Percentiles rank a stretch among this genome's conserved stretches.
phyloP scores from a whole-genome alignment of 2,329 filamentous ascomycete genomes.

The Aspergillus glaucus region DNA sequence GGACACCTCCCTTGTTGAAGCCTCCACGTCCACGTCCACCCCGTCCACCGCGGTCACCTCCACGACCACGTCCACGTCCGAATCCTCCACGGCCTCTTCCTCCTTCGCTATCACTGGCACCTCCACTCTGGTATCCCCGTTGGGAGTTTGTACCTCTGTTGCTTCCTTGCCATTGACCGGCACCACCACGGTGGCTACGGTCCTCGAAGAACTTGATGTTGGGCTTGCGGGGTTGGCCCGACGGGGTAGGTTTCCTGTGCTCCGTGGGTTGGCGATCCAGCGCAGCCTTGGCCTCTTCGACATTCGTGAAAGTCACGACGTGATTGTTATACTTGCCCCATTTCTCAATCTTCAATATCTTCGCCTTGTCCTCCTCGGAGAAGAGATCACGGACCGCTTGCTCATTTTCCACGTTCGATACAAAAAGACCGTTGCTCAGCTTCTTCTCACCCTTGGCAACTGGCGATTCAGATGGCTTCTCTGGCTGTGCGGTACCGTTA shows the following conservation, averaged over 20 bases:
- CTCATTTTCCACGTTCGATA: slow-evolving; percentile 77
- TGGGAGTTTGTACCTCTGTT: slow-evolving; percentile 58
- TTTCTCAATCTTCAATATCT: slow-evolving; percentile 67
- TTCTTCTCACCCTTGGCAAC: slow-evolving; percentile 57
- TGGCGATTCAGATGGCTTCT: slow-evolving; percentile 39
- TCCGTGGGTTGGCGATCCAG: slow-evolving; percentile 69
- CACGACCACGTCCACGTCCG: slow-evolving; percentile 49
- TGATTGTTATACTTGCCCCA: slow-evolving; percentile 67
- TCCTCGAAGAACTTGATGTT: slow-evolving; percentile 78
- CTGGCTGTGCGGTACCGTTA: slow-evolving; percentile 48
- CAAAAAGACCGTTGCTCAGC: slow-evolving; percentile 77
- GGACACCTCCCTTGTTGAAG: slow-evolving; percentile 52
- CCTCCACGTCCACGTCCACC: slow-evolving; percentile 56
- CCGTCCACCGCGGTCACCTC: slow-evolving; percentile 46
- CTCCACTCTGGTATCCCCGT: slow-evolving; percentile 79
- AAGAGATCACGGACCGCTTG: slow-evolving; percentile 80
- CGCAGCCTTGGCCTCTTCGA: slow-evolving; percentile 73
- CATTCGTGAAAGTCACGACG: slow-evolving; percentile 75
- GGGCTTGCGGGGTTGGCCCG: slow-evolving; percentile 69
- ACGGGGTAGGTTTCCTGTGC: slow-evolving; percentile 61
- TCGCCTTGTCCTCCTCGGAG: slow-evolving; percentile 71
- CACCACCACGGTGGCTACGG: slow-evolving; percentile 50
- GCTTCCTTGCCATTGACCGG: slow-evolving; percentile 51
- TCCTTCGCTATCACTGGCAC: slow-evolving; percentile 68
- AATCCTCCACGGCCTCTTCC: slow-evolving; percentile 46